Evolutionary conservation across 352 stramenopile genomes (phyloP), one percentile per base, ranked within the genome.

Genomic region (Blastocystis sp.): DNA sequence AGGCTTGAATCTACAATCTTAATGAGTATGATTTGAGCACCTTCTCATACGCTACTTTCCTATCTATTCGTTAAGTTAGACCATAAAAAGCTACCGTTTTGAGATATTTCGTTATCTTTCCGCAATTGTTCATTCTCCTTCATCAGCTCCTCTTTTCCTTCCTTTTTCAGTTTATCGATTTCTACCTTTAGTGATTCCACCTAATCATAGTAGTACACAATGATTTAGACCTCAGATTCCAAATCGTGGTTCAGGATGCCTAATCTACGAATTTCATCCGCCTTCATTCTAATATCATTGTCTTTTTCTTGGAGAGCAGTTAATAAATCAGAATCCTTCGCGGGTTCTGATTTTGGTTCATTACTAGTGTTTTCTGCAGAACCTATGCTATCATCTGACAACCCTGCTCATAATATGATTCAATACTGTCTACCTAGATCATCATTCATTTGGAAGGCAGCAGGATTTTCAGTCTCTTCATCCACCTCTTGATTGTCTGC

Each of bases 391-490:
- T 80, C 70, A 62, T 80, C 70, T 20, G 70, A 80, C 0, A 80
- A 20, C 37, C 34, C 70, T 80, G 64, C 41, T 23, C 13, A 9
- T 15, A 34, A 63, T 11, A 37, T 61, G 13, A 62, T n/a, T 26
- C 43, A 39, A 41, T 5, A 63, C 37, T 5, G 23, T n/a, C 7
- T 80, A 80, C 70, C 70, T 34, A 80, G 45, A 62, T 80, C 70
- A 39, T 63, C 70, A 80, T 80, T 41, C 70, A 80, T 64, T 63
- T 80, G 70, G 70, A 80, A 80, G 15, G 70, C 70, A 41, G 23
- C 70, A 61, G 15, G 45, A 9, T 64, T 64, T 6, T 41, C 50
- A 23, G 43, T 26, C 20, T 23, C 54, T 29, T 80, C 70, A 15
- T 64, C 70, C 13, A 64, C 39, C 43, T 63, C 70, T n/a, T 23